Base-by-base conservation (phyloP, 106 monocot species). In the Dendrobium nobile region DNA sequence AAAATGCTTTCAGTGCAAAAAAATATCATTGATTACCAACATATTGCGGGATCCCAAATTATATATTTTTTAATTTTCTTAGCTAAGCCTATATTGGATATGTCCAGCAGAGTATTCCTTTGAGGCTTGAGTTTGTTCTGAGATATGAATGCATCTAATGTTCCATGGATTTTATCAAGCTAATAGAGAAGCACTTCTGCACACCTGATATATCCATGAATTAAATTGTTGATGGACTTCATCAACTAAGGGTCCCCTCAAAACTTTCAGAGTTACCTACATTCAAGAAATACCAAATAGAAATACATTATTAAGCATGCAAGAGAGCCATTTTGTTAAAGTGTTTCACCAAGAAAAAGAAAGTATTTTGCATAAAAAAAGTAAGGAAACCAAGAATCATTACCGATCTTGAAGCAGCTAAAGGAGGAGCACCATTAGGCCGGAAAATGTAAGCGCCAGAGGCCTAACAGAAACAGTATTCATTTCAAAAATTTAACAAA, bases 371-470 rank as follows among this genome's bases (percentile, higher is more conserved):
- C 31, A 74, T 43, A 18, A 74, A 9, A 41, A 44, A 74, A 9
- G 0, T n/a, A 42, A 47, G 48, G 47, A 10, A 76, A 48, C 47
- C 18, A 68, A 77, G n/a, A 47, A 82, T 16, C 40, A 75, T 59
- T 87, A 95, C 95, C 88, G 26, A 80, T 88, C 82, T 82, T 64
- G 87, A 87, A 79, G 80, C 64, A 82, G 19, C 41, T 72, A 80
- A 81, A 51, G 92, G 90, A 84, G 81, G 81, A 81, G 80, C 74
- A 18, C 92, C 90, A 92, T 90, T 78, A 45, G 95, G 95, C 19
- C 90, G 79, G 82, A 95, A 95, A 82, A 95, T 90, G 75, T 95
- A 95, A 79, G 95, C 92, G 77, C 92, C 92, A 70, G 95, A 95
- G 64, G 90, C 82, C 95, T 95, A 82, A 79, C 68, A 75, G 75